phyloP scores from a whole-genome alignment of 2,329 filamentous ascomycete genomes.

The Laburnicola sp. region DNA sequence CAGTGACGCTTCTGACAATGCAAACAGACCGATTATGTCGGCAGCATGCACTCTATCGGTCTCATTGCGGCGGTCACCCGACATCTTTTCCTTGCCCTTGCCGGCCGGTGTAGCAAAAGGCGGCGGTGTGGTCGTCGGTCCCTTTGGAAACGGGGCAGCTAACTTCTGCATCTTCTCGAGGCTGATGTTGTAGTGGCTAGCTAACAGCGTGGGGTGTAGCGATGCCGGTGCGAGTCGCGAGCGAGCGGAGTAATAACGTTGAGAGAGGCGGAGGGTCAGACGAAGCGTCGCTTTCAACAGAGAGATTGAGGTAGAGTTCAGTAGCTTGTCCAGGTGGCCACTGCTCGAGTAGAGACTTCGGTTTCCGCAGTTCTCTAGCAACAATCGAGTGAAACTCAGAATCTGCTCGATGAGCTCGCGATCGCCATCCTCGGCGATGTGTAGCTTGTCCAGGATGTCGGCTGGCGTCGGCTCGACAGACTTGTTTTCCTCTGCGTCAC shows the following conservation, averaged over 20 bases:
- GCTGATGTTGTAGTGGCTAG: conserved; percentile 77
- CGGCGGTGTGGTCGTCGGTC: conserved; percentile 52
- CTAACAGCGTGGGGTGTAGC: conserved; percentile 72
- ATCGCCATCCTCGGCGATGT: conserved; percentile 76
- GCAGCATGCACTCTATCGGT: conserved; percentile 49
- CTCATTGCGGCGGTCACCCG: conserved; percentile 43
- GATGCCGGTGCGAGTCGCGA: conserved; percentile 69
- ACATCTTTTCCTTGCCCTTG: conserved; percentile 76
- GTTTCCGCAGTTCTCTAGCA: conserved; percentile 95
- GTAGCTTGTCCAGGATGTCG: conserved; percentile 55
- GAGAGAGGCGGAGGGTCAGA: conserved; percentile 81
- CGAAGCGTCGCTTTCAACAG: conserved; percentile 78
- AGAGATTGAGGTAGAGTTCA: conserved; percentile 82
- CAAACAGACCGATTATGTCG: conserved; percentile 75
- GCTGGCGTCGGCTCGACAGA: conserved; percentile 46
- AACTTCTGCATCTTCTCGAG: conserved; percentile 82
- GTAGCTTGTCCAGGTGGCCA: conserved; percentile 80
- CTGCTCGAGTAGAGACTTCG: conserved; percentile 96
- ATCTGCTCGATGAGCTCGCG: conserved; percentile 76
- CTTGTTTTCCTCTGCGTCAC: conserved; percentile 53
- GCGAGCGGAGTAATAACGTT: conserved; percentile 88
- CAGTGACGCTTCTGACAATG: conserved; percentile 43
- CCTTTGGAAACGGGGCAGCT: conserved; percentile 78
- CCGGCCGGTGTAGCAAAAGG: conserved; percentile 59
- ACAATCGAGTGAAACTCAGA: conserved; percentile 80